phyloP scores from a whole-genome alignment of 176 grass and related monocot genomes.

The Alloteropsis semialata region DNA sequence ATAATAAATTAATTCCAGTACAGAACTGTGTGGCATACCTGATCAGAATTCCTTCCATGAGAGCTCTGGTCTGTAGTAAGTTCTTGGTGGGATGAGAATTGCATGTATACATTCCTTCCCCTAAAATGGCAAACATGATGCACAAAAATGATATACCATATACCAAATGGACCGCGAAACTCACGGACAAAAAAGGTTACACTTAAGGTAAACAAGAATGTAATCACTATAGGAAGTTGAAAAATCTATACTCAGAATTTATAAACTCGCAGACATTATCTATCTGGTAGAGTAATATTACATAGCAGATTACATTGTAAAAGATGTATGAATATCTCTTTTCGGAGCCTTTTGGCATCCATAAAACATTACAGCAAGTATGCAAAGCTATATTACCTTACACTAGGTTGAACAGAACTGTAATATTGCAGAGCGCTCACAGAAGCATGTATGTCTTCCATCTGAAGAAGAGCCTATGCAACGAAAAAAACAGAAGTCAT shows the following conservation, averaged over 20 bases:
- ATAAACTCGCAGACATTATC: neutral
- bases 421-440: slow-evolving; percentile 86
- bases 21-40: slow-evolving; percentile 50
- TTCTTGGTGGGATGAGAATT: slow-evolving; percentile 98
- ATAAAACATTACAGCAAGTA: slow-evolving; percentile 12
- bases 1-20: neutral
- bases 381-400: slow-evolving; percentile 51
- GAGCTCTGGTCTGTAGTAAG: slow-evolving; percentile 93
- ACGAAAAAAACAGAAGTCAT: neutral
- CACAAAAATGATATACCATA: slow-evolving; percentile 19
- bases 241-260: neutral
- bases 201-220: neutral
- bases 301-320: neutral
- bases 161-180: neutral
- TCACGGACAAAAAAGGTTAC: neutral
- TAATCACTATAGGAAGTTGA: neutral
- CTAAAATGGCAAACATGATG: slow-evolving; percentile 46
- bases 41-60: slow-evolving; percentile 89
- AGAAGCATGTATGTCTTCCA: slow-evolving; percentile 83
- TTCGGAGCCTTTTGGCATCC: neutral
- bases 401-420: slow-evolving; percentile 72
- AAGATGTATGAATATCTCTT: neutral
- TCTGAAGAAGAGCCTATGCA: slow-evolving; percentile 80
- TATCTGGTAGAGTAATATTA: neutral
- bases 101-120: slow-evolving; percentile 97